Evolutionary conservation across 169 alveolate genomes (phyloP), one percentile per base, ranked within the genome.

Genomic region (Plasmodium gallinaceum): DNA sequence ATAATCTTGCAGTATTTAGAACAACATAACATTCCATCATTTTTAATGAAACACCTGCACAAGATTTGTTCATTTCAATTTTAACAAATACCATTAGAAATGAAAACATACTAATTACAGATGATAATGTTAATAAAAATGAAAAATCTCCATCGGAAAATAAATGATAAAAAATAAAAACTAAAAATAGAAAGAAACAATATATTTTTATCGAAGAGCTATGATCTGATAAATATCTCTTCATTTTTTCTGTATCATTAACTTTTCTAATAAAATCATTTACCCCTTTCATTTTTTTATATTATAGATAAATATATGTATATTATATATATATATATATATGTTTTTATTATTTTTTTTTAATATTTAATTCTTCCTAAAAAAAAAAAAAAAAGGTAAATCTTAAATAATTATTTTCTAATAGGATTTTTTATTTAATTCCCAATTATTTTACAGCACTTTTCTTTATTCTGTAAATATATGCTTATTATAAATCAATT

Each of bases 131-230:
- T 78, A 97, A 83, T 42, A 97, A 92, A 88, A 97, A 95, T 16
- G 99, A 97, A 92, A 97, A 97, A 76, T 97, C 99, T 9, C 99
- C 98, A 92, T 96, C 98, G 18, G 99, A 96, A 71, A 94, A 92
- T 39, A 76, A 64, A 20, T 76, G 89, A 68, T 76, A 76, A 76
- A 76, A 83, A n/a, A 83, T 70, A 83, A 83, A 83, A 54, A 83
- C 70, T 32, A 83, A 16, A 16, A 83, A 18, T 12, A 62, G 32
- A 61, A 83, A 83, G 39, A 57, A 83, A 60, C 85, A 68, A 60
- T 83, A 83, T 20, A 83, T 69, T 69, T 83, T 83, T 68, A 83
- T 83, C 73, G 91, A 83, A n/a, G 83, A 58, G 62, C 91, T 83
- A 64, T 83, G 91, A 7, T 83, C 91, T 83, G 91, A 32, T 43